Conservation (phyloP, 225 moss, liverwort and hornwort species). For the Pseudoscleropodium purum region DNA sequence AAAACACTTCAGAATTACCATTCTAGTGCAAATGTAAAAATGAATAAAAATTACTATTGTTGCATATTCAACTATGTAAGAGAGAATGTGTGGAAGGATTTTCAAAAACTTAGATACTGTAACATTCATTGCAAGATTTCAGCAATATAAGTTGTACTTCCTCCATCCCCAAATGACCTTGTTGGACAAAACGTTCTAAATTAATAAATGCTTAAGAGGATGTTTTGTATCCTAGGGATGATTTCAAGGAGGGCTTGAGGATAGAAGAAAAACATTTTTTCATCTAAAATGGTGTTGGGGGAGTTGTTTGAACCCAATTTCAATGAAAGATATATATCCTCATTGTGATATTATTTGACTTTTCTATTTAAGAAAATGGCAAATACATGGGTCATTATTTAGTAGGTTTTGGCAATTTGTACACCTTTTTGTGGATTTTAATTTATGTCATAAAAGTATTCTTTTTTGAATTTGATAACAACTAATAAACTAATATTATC, state of each 20-base stretch:
- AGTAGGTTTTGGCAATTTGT: not conserved
- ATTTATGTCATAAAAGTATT: not conserved
- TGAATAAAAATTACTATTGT: not conserved
- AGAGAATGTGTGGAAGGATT: not conserved
- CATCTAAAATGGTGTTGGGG: not conserved
- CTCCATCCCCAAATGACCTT: too few relatives aligned
- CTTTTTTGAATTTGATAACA: not conserved
- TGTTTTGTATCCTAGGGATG: not conserved
- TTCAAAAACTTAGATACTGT: not conserved
- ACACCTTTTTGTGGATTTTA: rapidly evolving
- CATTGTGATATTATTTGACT: not conserved
- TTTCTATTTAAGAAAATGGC: not conserved
- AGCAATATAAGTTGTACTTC: not conserved
- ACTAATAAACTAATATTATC: too few relatives aligned
- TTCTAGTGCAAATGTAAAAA: not conserved
- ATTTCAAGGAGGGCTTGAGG: not conserved
- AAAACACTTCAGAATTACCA: not conserved
- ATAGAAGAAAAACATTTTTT: not conserved
- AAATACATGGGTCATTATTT: not conserved
- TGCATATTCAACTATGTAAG: not conserved
- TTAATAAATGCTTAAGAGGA: not conserved
- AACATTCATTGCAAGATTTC: not conserved
- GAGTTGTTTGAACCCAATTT: not conserved
- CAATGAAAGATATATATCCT: not conserved
- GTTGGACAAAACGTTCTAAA: too few relatives aligned